These are phyloP conservation scores for Biancaea sappan DNA, from an alignment of 306 rosid genomes.

Conservation along the genomic window DNA sequence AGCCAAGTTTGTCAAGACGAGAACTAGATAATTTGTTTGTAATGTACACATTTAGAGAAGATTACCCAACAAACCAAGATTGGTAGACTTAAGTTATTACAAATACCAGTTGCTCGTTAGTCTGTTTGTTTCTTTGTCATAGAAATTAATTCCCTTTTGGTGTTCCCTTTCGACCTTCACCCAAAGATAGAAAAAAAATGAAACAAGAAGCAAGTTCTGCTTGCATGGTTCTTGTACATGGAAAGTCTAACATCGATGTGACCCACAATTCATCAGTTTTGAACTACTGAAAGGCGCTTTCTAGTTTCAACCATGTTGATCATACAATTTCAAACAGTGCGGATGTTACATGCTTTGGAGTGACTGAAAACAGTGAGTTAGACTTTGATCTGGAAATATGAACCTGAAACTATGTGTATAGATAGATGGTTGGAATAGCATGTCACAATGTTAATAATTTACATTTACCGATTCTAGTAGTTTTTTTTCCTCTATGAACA, in stretches of 20 bases:
- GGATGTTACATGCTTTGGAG: neutral
- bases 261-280: neutral
- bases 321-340: neutral
- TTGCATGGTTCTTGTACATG: neutral
- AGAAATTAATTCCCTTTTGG: conserved; percentile 4
- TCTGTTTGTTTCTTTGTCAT: conserved; percentile 21
- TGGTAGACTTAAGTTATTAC: conserved; percentile 10
- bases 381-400: neutral
- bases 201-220: neutral
- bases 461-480: neutral
- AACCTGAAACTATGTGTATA: neutral
- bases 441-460: neutral
- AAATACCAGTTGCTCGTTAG: neutral
- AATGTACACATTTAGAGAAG: conserved; percentile 16
- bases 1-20: conserved; percentile 69
- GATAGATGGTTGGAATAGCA: neutral
- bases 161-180: conserved; percentile 14
- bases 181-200: conserved; percentile 1
- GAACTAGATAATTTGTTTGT: conserved; percentile 56
- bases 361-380: neutral
- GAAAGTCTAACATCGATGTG: neutral
- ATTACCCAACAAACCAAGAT: conserved; percentile 19
- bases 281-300: neutral
- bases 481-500: too few relatives aligned
- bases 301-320: neutral